Evolutionary conservation across 495 filamentous ascomycete species (phyloP).

Genomic region (Halenospora varia): DNA sequence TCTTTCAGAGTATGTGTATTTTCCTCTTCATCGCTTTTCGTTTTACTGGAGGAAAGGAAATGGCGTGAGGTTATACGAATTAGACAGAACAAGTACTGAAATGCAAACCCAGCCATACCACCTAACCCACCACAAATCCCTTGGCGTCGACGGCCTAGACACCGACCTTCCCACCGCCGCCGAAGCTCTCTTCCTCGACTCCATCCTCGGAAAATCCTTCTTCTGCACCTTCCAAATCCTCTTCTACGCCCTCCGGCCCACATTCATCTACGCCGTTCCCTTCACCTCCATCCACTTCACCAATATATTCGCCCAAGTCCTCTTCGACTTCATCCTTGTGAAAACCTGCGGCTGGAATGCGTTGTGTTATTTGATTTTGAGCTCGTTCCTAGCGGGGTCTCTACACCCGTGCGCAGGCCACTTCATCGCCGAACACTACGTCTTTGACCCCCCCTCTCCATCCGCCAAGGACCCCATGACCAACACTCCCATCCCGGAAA

Average conservation of each 20-base stretch:
- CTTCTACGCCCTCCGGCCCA: constrained; percentile 98
- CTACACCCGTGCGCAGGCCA: constrained; percentile 95
- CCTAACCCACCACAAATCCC: constrained; percentile 97
- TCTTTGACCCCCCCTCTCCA: constrained; percentile 68
- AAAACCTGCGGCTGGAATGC: constrained; percentile 50
- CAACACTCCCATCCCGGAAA: constrained; percentile 75
- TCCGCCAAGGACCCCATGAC: constrained; percentile 56
- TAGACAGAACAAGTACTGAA: constrained; percentile 3
- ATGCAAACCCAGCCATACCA: constrained; percentile 71
- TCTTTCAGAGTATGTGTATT: constrained; percentile 70
- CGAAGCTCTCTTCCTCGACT: constrained; percentile 92
- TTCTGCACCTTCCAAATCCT: constrained; percentile 99
- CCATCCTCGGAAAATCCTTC: constrained; percentile 95
- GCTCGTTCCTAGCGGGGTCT: constrained; percentile 87
- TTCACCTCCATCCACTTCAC: constrained; percentile 80
- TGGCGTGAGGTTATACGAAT: constrained; percentile 2
- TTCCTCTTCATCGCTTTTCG: background rate
- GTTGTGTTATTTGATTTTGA: constrained; percentile 75
- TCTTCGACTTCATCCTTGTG: constrained; percentile 72
- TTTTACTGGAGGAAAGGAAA: background rate
- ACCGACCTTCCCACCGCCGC: constrained; percentile 91
- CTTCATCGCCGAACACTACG: constrained; percentile 99
- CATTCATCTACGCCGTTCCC: constrained; percentile 87
- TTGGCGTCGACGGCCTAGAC: constrained; percentile 94
- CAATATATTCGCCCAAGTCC: constrained; percentile 72